Base-by-base conservation (phyloP, 257 asterid species). In the Solanum virginianum region DNA sequence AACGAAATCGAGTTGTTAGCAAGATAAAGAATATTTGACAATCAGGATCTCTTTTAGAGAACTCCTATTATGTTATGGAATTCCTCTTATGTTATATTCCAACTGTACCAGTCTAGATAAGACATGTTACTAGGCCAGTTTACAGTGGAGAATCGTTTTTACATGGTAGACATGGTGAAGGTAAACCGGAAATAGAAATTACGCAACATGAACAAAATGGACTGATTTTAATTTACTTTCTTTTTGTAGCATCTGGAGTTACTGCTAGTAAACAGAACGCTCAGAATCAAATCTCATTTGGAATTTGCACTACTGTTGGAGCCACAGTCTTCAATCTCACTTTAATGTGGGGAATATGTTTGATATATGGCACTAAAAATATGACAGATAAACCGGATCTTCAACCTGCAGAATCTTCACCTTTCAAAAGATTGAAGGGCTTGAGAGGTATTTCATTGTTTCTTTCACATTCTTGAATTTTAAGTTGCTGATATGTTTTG, bases 311-410 rank as follows among this genome's bases (percentile, higher is more conserved):
- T 0, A 88, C 86, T 9, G 91, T 88, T 20, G 90, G 91, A 36
- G 87, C 92, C 12, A 89, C 91, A 4, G 90, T 87, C 45, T 80
- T 89, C 17, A 89, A 87, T 83, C 89, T 89, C n/a, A 89, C 91
- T 26, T 12, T 87, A 8, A 83, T 88, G 29, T 90, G 92, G 91
- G 92, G 91, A 39, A 84, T 85, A 79, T 90, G 92, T 53, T 90
- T 88, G 45, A 90, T 90, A 32, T 60, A 77, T 55, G 89, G 90
- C 18, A 87, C 86, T 45, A 88, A 56, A 69, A 86, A 69, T 83
- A 39, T 87, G 74, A 72, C 32, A 17, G 39, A 65, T 24, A 87
- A 72, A 22, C n/a, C 83, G 4, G 69, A 29, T 85, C 69, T 65
- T 66, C 10, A 56, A 20, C 41, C 47, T 24, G 36, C 84, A 63